These are phyloP conservation scores for Lolium perenne DNA, from an alignment of 176 grass and related monocot genomes.

Conservation along the genomic window DNA sequence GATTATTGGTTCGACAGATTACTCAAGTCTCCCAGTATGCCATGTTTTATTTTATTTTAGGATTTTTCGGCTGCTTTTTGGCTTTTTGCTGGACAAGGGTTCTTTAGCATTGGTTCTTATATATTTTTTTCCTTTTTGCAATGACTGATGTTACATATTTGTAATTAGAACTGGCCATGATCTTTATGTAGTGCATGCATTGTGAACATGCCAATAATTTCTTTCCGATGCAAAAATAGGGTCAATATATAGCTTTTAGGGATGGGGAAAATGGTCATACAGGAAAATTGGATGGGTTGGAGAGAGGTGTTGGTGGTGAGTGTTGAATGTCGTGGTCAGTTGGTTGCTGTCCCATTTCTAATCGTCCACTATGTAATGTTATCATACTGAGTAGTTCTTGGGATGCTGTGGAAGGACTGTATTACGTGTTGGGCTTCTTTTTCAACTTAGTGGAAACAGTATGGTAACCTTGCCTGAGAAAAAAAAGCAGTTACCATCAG, in stretches of 20 bases:
- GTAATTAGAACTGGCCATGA: neutral
- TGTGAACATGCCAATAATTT: slow-evolving; percentile 3
- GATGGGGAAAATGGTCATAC: neutral
- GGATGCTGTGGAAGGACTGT: neutral
- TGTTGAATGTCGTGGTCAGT: neutral
- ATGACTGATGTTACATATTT: slow-evolving; percentile 13
- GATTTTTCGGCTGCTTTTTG: slow-evolving; percentile 16
- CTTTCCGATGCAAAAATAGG: neutral
- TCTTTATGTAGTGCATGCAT: neutral
- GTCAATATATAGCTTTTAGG: slow-evolving; percentile 16
- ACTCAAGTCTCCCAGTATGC: neutral
- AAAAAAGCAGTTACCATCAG: neutral
- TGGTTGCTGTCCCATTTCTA: slow-evolving; percentile 26
- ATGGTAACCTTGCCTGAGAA: neutral
- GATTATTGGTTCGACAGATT: neutral
- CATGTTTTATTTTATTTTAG: slow-evolving; percentile 9
- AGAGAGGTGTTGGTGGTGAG: neutral
- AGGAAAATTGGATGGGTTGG: neutral
- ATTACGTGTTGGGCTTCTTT: neutral
- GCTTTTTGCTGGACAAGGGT: neutral
- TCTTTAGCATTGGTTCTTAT: neutral
- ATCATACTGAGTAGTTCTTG: slow-evolving; percentile 23
- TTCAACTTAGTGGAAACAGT: slow-evolving; percentile 11
- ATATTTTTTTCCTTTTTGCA: neutral
- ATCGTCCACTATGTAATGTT: neutral